Evolutionary conservation across 805 yeast species (phyloP).

Genomic region (Nakazawaea wyomingensis): DNA sequence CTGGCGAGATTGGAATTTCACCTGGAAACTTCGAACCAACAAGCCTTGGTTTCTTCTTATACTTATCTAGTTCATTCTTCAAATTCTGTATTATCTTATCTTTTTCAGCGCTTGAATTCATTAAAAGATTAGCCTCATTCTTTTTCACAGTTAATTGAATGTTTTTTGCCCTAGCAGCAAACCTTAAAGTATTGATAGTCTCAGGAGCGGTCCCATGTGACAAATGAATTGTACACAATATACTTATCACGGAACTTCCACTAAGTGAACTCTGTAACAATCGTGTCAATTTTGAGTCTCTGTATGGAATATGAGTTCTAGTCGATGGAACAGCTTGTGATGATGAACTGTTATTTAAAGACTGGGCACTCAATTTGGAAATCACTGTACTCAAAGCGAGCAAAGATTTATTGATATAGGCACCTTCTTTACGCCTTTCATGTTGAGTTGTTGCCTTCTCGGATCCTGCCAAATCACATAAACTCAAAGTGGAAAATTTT

Average conservation of each 20-base stretch:
- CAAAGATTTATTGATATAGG: slow-evolving; percentile 86
- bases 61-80: slow-evolving; percentile 54
- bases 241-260: slow-evolving; percentile 78
- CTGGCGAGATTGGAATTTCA: slow-evolving; percentile 5
- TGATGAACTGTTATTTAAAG: slow-evolving; percentile 15
- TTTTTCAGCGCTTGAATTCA: slow-evolving; percentile 32
- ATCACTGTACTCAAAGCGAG: slow-evolving; percentile 92
- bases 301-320: slow-evolving; percentile 70
- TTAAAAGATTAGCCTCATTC: slow-evolving; percentile 30
- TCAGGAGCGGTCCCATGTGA: slow-evolving; percentile 61
- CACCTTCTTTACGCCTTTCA: slow-evolving; percentile 90
- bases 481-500: slow-evolving; percentile 57
- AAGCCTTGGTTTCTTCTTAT: slow-evolving; percentile 44
- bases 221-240: slow-evolving; percentile 81
- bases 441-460: slow-evolving; percentile 74
- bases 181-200: slow-evolving; percentile 80
- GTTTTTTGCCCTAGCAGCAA: slow-evolving; percentile 92
- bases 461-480: slow-evolving; percentile 97
- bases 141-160: slow-evolving; percentile 64
- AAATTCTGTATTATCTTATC: slow-evolving; percentile 53
- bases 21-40: not conserved
- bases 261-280: slow-evolving; percentile 87
- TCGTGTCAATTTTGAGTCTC: slow-evolving; percentile 91
- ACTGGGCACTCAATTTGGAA: slow-evolving; percentile 55
- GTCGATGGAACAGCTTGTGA: slow-evolving; percentile 22